phyloP scores from a whole-genome alignment of 768 basidiomycete species.

The Filobasidium floriforme region DNA sequence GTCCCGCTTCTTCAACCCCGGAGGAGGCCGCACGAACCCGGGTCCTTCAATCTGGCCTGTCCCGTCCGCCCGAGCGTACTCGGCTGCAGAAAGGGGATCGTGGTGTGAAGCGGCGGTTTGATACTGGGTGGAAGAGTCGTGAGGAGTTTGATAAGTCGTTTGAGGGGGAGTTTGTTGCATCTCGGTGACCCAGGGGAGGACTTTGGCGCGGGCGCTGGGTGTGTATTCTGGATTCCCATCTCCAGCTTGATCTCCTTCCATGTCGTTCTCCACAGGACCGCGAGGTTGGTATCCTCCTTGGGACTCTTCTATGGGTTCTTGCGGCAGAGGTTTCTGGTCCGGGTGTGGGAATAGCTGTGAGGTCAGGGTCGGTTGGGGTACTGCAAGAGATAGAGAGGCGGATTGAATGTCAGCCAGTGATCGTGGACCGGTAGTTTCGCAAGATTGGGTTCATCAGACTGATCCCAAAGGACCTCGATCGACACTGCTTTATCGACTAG shows the following conservation, averaged over 20 bases:
- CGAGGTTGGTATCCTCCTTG: too few relatives aligned
- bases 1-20: neutral
- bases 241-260: neutral
- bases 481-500: too few relatives aligned
- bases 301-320: too few relatives aligned
- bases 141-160: neutral
- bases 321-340: too few relatives aligned
- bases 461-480: too few relatives aligned
- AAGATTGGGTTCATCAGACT: too few relatives aligned
- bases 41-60: neutral
- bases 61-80: neutral
- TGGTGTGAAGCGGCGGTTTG: neutral
- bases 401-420: too few relatives aligned
- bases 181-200: slow-evolving; percentile 8
- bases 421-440: too few relatives aligned
- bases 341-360: too few relatives aligned
- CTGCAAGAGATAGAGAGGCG: too few relatives aligned
- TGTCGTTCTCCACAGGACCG: too few relatives aligned
- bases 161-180: neutral
- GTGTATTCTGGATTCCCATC: neutral
- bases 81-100: neutral
- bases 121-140: neutral
- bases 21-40: neutral
- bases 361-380: too few relatives aligned
- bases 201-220: slow-evolving; percentile 8